Conservation (phyloP, 805 yeast genomes). For the Spathaspora gorwiae region DNA sequence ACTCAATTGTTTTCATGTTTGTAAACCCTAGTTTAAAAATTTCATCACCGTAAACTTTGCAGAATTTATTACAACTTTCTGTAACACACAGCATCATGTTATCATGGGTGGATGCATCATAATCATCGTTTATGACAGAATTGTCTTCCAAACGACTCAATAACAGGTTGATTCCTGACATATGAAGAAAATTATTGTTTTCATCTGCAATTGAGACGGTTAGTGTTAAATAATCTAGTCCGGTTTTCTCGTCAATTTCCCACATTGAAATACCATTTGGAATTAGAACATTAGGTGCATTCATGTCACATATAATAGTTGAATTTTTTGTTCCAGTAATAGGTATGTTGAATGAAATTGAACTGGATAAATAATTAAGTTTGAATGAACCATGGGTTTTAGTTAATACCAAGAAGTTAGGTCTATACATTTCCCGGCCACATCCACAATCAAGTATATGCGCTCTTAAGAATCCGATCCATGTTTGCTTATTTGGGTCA, state of each 20-base stretch:
- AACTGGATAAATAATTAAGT: constrained; percentile 28
- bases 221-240: constrained; percentile 26
- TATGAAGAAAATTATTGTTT: constrained; percentile 28
- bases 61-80: too few relatives aligned
- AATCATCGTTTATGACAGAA: too few relatives aligned
- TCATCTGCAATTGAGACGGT: constrained; percentile 33
- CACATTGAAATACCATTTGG: constrained; percentile 32
- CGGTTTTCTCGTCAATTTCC: constrained; percentile 5
- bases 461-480: constrained; percentile 39
- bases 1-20: too few relatives aligned
- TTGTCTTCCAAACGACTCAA: too few relatives aligned
- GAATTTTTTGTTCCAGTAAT: constrained; percentile 25
- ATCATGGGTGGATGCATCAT: too few relatives aligned
- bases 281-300: constrained; percentile 24
- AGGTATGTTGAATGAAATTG: constrained; percentile 26
- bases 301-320: constrained; percentile 19
- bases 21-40: too few relatives aligned
- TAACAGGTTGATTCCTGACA: constrained; percentile 19
- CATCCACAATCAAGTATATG: constrained; percentile 37
- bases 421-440: constrained; percentile 32
- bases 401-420: constrained; percentile 29
- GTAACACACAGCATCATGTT: too few relatives aligned
- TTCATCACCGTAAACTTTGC: too few relatives aligned
- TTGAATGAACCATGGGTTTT: constrained; percentile 15
- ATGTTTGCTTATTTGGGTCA: constrained; percentile 24